Evolutionary conservation across 306 rosid genomes (phyloP).

Genomic region (Dalbergia oliveri): DNA sequence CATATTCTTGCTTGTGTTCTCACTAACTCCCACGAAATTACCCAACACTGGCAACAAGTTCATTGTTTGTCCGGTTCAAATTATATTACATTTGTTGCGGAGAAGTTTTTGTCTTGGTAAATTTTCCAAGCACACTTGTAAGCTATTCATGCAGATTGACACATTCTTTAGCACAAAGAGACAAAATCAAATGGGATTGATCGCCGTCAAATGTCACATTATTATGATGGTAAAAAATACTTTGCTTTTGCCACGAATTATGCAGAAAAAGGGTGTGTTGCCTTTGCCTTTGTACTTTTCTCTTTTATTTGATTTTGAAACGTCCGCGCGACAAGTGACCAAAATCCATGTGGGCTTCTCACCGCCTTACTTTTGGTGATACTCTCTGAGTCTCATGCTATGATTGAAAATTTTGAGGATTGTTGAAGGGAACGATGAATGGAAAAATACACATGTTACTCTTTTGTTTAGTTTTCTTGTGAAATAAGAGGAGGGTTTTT

Average conservation of each 20-base stretch:
- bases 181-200: neutral
- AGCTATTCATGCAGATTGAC: neutral
- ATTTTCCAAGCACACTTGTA: neutral
- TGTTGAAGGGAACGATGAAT: too few relatives aligned
- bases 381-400: neutral
- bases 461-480: too few relatives aligned
- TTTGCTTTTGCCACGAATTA: constrained; percentile 5
- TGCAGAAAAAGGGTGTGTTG: neutral
- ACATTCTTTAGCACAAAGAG: neutral
- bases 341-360: neutral
- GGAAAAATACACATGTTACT: too few relatives aligned
- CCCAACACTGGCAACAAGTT: neutral
- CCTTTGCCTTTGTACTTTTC: neutral
- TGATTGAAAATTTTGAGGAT: too few relatives aligned
- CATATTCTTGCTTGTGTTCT: neutral
- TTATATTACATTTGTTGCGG: neutral
- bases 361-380: neutral
- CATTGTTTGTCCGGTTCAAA: neutral
- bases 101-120: neutral
- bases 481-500: too few relatives aligned
- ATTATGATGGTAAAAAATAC: neutral
- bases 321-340: neutral
- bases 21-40: neutral
- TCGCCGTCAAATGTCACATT: neutral
- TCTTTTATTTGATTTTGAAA: neutral